Percentiles rank a stretch among this genome's conserved stretches.
Conservation (phyloP, 2,329 filamentous ascomycete species). For the Colletotrichum sp. region DNA sequence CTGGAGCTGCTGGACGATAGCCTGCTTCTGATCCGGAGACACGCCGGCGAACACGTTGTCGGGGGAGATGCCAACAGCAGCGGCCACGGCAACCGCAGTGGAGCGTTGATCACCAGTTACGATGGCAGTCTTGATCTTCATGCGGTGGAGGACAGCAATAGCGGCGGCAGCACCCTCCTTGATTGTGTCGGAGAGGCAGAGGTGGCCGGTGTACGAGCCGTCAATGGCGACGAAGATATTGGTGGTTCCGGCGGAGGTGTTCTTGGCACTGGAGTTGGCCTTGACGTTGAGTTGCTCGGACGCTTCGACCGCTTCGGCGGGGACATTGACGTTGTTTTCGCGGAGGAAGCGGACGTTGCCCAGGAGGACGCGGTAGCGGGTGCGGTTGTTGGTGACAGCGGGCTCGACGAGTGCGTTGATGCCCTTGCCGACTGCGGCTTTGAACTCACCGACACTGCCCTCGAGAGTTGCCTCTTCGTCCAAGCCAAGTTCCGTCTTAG, state of each 20-base stretch:
- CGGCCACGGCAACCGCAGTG: conserved; percentile 84
- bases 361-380: conserved; percentile 79
- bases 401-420: conserved; percentile 85
- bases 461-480: conserved; percentile 76
- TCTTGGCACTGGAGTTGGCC: conserved; percentile 37
- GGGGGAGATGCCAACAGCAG: conserved; percentile 78
- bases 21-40: conserved; percentile 88
- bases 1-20: conserved; percentile 81
- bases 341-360: conserved; percentile 82
- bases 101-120: conserved; percentile 91
- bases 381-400: conserved; percentile 67
- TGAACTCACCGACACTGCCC: conserved; percentile 85
- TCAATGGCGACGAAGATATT: conserved; percentile 93
- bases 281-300: conserved; percentile 63
- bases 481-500: conserved; percentile 77
- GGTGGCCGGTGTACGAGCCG: conserved; percentile 77
- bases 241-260: conserved; percentile 72
- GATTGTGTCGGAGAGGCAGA: conserved; percentile 88
- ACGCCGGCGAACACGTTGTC: conserved; percentile 85
- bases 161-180: conserved; percentile 85
- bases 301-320: conserved; percentile 66
- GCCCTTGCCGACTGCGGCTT: conserved; percentile 82
- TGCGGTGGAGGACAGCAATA: conserved; percentile 79
- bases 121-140: conserved; percentile 88
- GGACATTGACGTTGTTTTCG: conserved; percentile 71